Percentiles rank a stretch among this genome's conserved stretches.
phyloP scores from a whole-genome alignment of 148 eudicot species.

The Silene latifolia region DNA sequence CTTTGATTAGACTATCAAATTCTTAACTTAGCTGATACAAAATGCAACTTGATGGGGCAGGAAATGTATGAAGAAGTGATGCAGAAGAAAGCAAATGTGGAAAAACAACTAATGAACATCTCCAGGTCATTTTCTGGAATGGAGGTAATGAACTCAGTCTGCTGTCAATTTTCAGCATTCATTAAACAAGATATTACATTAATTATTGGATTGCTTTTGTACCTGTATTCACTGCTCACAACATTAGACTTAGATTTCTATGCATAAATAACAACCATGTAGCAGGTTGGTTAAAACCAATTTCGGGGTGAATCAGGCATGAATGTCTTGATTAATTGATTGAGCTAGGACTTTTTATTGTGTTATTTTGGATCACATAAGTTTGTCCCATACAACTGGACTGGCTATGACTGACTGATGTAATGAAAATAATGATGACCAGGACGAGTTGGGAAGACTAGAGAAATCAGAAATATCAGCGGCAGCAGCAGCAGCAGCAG shows the following conservation, averaged over 20 bases:
- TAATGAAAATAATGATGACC: constrained; percentile 19
- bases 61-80: constrained; percentile 27
- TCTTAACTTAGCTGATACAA: background rate
- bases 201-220: background rate
- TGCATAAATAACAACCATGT: background rate
- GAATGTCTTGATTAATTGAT: background rate
- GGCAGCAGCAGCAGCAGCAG: background rate
- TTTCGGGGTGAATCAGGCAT: background rate
- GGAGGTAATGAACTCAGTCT: constrained; percentile 23
- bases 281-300: background rate
- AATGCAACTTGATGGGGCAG: constrained; percentile 18
- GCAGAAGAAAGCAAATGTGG: constrained; percentile 37
- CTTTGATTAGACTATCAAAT: background rate
- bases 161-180: constrained; percentile 1
- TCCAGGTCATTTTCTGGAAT: constrained; percentile 26
- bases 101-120: constrained; percentile 30
- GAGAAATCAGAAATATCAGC: constrained; percentile 5
- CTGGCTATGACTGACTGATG: constrained; percentile 3
- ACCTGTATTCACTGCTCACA: background rate
- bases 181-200: background rate
- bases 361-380: background rate
- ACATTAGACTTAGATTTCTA: background rate
- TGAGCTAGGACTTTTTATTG: background rate
- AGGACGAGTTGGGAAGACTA: constrained; percentile 43
- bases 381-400: background rate